These are phyloP conservation scores for Inga leiocalycina DNA, from an alignment of 306 rosid genomes.

Conservation along the genomic window DNA sequence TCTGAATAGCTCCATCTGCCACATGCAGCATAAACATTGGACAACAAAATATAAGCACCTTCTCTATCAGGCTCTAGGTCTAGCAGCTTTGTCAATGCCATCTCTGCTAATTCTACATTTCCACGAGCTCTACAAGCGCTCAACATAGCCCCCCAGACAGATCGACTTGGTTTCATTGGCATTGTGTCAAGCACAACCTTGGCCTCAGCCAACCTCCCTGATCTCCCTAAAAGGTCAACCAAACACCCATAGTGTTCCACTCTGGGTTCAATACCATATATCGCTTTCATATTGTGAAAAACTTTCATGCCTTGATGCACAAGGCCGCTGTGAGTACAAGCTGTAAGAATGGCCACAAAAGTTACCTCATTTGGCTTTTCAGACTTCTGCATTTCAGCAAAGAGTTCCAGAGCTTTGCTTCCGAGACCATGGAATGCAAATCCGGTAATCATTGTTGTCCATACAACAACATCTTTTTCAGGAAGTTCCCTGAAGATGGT, in stretches of 20 bases:
- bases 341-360: constrained; percentile 52
- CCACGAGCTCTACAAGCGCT: constrained; percentile 59
- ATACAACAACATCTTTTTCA: constrained; percentile 45
- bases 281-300: constrained; percentile 46
- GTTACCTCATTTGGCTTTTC: constrained; percentile 53
- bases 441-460: constrained; percentile 67
- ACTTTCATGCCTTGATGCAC: constrained; percentile 53
- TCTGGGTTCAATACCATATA: constrained; percentile 45
- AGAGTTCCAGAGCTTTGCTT: constrained; percentile 47
- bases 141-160: constrained; percentile 57
- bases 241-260: constrained; percentile 62
- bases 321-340: constrained; percentile 58
- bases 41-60: constrained; percentile 57
- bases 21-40: constrained; percentile 55
- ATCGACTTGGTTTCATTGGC: constrained; percentile 55
- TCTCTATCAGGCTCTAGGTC: constrained; percentile 54
- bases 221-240: constrained; percentile 55
- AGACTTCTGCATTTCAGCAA: constrained; percentile 47
- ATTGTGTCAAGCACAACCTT: constrained; percentile 46
- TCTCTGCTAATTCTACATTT: constrained; percentile 49
- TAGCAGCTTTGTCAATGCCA: constrained; percentile 49
- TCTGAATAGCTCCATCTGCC: constrained; percentile 55
- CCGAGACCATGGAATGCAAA: constrained; percentile 62
- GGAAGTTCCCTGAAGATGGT: constrained; percentile 44
- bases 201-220: constrained; percentile 51